Evolutionary conservation across 495 filamentous ascomycete genomes (phyloP).

Genomic region (Polyplosphaeria fusca): DNA sequence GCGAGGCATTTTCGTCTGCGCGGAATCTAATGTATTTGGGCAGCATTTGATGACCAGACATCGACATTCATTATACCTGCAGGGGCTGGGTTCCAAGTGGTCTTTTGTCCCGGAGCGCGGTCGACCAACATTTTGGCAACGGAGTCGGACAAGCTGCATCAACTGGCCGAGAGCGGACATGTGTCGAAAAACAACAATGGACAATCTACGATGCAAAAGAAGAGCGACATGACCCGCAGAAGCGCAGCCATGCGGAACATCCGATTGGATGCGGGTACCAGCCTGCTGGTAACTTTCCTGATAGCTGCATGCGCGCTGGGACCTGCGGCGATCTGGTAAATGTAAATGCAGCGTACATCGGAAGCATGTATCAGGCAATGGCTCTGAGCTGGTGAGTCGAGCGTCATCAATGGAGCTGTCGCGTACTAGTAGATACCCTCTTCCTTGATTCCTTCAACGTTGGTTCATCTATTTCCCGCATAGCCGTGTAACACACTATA

Average conservation of each 20-base stretch:
- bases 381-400: too few species aligned
- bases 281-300: conserved; percentile 11
- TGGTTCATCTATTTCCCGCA: too few species aligned
- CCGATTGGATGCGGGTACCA: conserved; percentile 24
- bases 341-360: too few species aligned
- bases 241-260: conserved; percentile 21
- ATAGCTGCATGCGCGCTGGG: background rate
- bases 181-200: conserved; percentile 7
- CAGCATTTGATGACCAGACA: conserved; percentile 68
- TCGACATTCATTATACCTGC: conserved; percentile 73
- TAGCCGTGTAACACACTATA: too few species aligned
- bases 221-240: conserved; percentile 8
- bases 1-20: too few species aligned
- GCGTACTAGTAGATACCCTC: too few species aligned
- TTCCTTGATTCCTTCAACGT: too few species aligned
- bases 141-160: conserved; percentile 25
- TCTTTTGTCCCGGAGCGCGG: conserved; percentile 68
- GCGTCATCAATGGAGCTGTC: too few species aligned
- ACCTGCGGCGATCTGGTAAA: conserved; percentile 6
- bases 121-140: conserved; percentile 64
- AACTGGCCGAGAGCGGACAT: conserved; percentile 27
- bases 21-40: background rate
- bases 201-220: conserved; percentile 10
- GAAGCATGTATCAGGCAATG: too few species aligned
- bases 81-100: conserved; percentile 70